Evolutionary conservation across 2,329 filamentous ascomycete genomes (phyloP).

Genomic region (Colletotrichum tofieldiae): DNA sequence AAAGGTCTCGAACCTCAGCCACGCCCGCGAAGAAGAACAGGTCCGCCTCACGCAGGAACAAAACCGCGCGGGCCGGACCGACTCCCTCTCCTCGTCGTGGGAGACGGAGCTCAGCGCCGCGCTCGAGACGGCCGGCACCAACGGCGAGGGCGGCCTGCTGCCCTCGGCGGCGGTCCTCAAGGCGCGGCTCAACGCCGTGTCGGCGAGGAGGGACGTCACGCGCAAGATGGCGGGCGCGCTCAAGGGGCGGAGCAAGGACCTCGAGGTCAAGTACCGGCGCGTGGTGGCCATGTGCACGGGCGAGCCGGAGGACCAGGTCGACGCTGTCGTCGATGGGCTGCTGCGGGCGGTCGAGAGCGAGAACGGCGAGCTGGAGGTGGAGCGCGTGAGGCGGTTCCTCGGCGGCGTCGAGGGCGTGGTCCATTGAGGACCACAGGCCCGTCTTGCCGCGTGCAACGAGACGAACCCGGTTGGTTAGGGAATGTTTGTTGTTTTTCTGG

Average conservation of each 20-base stretch:
- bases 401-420: constrained; percentile 80
- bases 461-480: background rate
- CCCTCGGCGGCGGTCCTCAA: constrained; percentile 75
- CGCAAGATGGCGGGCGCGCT: constrained; percentile 78
- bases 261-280: constrained; percentile 89
- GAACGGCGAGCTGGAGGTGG: constrained; percentile 81
- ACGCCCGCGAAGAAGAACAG: constrained; percentile 81
- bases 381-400: constrained; percentile 83
- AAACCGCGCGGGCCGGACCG: constrained; percentile 54
- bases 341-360: constrained; percentile 94
- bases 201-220: constrained; percentile 77
- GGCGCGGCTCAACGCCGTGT: constrained; percentile 80
- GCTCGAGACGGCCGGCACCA: constrained; percentile 55
- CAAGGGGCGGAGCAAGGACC: constrained; percentile 84
- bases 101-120: constrained; percentile 68
- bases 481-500: constrained; percentile 6
- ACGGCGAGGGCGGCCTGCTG: constrained; percentile 61
- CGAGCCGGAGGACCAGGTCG: constrained; percentile 83
- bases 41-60: constrained; percentile 61
- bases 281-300: constrained; percentile 91
- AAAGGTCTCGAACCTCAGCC: constrained; percentile 83
- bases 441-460: background rate
- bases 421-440: constrained; percentile 48
- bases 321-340: constrained; percentile 83
- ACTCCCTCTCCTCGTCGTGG: constrained; percentile 67